Evolutionary conservation across 768 basidiomycete genomes (phyloP), one percentile per base, ranked within the genome.

Genomic region (Melanogaster broomeanus): DNA sequence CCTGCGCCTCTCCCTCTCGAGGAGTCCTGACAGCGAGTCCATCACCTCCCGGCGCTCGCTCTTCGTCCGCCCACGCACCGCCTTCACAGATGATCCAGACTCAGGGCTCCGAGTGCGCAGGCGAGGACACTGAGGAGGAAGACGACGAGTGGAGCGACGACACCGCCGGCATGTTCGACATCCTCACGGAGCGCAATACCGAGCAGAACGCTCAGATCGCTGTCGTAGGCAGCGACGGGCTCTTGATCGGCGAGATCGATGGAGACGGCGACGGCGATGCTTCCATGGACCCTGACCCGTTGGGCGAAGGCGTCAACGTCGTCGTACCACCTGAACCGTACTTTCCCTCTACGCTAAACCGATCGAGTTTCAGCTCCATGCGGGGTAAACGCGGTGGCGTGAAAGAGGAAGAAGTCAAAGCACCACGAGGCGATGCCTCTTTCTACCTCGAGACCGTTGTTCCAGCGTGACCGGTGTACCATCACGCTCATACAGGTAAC

Each of bases 241-340:
- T 49, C 22, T 2, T 41, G 27, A 42, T 55, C 4, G 42, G 56
- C 24, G 69, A 69, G n/a, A 45, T 43, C 2, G 67, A 69, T 18
- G 80, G 77, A 9, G 77, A 80, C 11, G 60, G 51, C 2, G 87
- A 88, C 47, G 74, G 71, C 16, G 86, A 87, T 42, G 67, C 64
- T 34, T 72, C 79, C 35, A 64, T 78, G 62, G 84, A 85, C 48
- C 81, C 86, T 1, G 93, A 95, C 68, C 90, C 90, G 0, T 76
- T 95, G 10, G 95, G 95, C 12, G 94, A 97, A 69, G 95, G 93
- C 49, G 88, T 92, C 18, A 94, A 93, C 60, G 87, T 94, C 47
- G 83, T 93, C 56, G 81, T 93, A 1, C 88, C 91, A 1, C 86
- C 82, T 4, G 88, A 91, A 57, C 89, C 90, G 2, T 90, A 90